phyloP scores from a whole-genome alignment of 2,329 filamentous ascomycete species.

The Colletotrichum sp. region DNA sequence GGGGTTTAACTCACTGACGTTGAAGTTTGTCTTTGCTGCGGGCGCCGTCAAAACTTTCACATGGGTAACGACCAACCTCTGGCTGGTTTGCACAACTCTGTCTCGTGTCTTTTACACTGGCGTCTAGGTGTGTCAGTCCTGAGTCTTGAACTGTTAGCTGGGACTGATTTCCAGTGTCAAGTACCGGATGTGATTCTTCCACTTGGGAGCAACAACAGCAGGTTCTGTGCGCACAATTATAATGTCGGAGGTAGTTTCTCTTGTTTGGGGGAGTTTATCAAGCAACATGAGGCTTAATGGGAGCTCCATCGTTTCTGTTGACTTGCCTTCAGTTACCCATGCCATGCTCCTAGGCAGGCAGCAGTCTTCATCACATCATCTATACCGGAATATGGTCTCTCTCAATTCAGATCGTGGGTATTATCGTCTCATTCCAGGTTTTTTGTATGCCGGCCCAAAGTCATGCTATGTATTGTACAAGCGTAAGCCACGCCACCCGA shows the following conservation, averaged over 20 bases:
- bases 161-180: not conserved
- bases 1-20: not conserved
- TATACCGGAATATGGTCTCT: not conserved
- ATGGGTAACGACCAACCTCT: not conserved
- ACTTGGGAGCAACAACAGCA: not conserved
- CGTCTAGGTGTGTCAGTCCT: not conserved
- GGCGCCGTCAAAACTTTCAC: not conserved
- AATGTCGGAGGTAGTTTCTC: not conserved
- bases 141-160: not conserved
- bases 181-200: not conserved
- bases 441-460: conserved; percentile 23
- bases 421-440: conserved; percentile 21
- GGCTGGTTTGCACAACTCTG: not conserved
- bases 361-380: not conserved
- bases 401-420: conserved; percentile 2
- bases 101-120: not conserved
- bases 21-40: not conserved
- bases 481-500: conserved; percentile 22
- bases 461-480: conserved; percentile 23
- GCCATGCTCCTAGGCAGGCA: not conserved
- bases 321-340: not conserved
- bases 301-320: not conserved
- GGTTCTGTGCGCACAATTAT: not conserved
- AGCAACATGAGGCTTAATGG: not conserved
- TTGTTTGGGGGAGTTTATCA: not conserved